A percentile compares a stretch with the other conserved stretches of the same genome.
Conservation (phyloP, 345 rosid species). For the Rhodamnia argentea region DNA sequence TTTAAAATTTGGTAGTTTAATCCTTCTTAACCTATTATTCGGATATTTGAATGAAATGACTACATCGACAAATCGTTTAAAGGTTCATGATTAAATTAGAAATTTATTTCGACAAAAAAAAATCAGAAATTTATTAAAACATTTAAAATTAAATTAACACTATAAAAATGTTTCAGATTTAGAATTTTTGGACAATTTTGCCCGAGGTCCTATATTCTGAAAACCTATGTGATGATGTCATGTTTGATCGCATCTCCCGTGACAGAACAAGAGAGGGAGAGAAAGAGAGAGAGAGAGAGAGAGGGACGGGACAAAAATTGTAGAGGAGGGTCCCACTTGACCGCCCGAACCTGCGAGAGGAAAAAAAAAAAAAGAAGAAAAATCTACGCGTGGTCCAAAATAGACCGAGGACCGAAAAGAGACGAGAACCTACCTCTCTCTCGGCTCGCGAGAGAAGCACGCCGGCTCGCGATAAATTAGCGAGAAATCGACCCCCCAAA, state of each 20-base stretch:
- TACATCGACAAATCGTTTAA: too few species aligned
- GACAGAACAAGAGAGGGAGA: not conserved
- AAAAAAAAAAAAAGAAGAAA: not conserved
- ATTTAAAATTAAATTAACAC: too few species aligned
- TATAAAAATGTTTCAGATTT: too few species aligned
- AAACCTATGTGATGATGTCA: not conserved
- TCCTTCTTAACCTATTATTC: too few species aligned
- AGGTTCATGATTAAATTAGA: too few species aligned
- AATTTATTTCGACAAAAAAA: too few species aligned
- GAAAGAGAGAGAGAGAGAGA: not conserved
- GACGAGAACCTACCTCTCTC: not conserved
- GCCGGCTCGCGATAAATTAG: not conserved
- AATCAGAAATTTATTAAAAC: too few species aligned
- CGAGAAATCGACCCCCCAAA: not conserved
- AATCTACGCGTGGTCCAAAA: not conserved
- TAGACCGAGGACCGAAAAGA: not conserved
- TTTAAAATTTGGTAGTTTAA: too few species aligned
- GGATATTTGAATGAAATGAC: too few species aligned
- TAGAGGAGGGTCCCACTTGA: not conserved
- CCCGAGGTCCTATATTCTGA: not conserved
- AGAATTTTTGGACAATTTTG: too few species aligned
- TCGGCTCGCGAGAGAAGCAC: too few species aligned
- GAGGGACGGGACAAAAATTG: not conserved
- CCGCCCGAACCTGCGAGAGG: not conserved
- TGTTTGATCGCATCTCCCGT: not conserved